Evolutionary conservation across 2,329 filamentous ascomycete genomes (phyloP).

Genomic region (Huntiella savannae): DNA sequence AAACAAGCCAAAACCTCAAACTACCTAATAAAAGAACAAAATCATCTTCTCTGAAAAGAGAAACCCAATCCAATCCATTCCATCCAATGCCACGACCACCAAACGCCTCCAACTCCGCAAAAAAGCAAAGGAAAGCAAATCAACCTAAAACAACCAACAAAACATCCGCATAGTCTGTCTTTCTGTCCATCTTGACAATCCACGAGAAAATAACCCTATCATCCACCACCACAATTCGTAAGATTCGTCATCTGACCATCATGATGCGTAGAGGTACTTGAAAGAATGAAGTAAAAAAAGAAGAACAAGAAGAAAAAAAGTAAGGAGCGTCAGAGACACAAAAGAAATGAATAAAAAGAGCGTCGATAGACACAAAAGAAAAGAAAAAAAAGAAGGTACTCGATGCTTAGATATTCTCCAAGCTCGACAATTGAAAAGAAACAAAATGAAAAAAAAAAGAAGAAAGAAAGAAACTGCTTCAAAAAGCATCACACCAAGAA

Average conservation of each 20-base stretch:
- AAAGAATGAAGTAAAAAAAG: neutral
- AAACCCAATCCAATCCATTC: neutral
- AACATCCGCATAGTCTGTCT: neutral
- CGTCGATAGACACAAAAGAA: neutral
- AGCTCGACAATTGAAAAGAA: neutral
- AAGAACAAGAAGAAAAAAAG: neutral
- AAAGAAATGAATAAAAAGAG: neutral
- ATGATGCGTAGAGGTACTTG: neutral
- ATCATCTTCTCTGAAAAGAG: neutral
- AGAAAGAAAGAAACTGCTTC: conserved; percentile 1
- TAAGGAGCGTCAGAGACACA: neutral
- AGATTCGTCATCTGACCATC: conserved; percentile 1
- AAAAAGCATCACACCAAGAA: neutral
- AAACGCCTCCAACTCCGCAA: neutral
- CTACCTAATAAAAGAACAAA: neutral
- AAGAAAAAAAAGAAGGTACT: conserved; percentile 3
- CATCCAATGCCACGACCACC: neutral
- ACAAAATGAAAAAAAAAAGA: neutral
- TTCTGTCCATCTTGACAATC: no score
- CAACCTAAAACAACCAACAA: neutral
- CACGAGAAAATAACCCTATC: no score
- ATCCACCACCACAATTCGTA: neutral
- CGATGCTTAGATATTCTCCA: neutral
- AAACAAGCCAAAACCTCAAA: neutral
- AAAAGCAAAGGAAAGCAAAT: neutral